Evolutionary conservation across 768 basidiomycete species (phyloP), one percentile per base, ranked within the genome.

Genomic region (Mycena indigotica): DNA sequence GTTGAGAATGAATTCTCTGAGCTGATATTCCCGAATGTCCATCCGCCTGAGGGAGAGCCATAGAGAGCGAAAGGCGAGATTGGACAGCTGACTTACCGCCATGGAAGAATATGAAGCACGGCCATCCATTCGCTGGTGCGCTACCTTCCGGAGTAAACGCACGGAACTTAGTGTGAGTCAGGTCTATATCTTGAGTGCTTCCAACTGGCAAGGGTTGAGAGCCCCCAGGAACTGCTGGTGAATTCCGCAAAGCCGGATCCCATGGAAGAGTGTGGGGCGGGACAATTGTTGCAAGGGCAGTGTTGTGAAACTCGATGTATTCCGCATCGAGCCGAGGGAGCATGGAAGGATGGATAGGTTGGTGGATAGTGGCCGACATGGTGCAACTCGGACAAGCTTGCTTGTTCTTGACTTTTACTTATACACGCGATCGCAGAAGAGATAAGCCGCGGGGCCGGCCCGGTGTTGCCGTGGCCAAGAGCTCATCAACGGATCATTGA

Each of bases 21-120:
- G 23, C 67, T 66, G 62, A 88, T 86, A 53, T 76, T 84, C 0
- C 89, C 89, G 1, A 91, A 74, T 0, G 88, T 89, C 89, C 89
- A 90, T 29, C 89, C 89, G 39, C 89, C 89, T 87, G 32, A 35
- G 32, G n/a, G 62, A 4, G 19, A 17, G 17, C 17, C 6, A 32
- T 60, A 29, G 5, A 28, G 23, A 26, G 48, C 25, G 57, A 17
- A 56, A 40, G 25, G 26, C 55, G 25, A 13, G 6, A 19, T 19
- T 30, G 13, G 5, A 17, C 24, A 12, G 15, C 17, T 38, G 13
- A 46, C 78, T 53, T 58, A 82, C 88, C 89, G 52, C 89, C 89
- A 60, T 90, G 89, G 67, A 85, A 89, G 77, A 80, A 91, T 41
- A 89, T 78, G 58, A 90, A 82, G 2, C 84, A 80, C 0, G 88